These are phyloP conservation scores for Paecilomyces formosus DNA, from an alignment of 2,329 filamentous ascomycete genomes.

Conservation along the genomic window DNA sequence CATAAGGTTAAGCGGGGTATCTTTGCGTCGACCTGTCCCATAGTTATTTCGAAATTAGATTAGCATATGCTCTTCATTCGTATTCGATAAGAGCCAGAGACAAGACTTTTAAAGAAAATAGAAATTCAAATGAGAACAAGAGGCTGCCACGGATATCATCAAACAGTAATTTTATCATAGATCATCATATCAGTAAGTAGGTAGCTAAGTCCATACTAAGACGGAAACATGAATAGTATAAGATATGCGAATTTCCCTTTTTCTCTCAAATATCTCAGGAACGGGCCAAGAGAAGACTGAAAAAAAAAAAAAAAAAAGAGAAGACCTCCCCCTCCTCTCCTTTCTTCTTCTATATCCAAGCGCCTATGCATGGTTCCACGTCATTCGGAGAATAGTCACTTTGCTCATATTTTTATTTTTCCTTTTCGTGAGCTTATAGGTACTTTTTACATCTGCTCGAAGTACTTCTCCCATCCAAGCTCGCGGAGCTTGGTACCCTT, in stretches of 20 bases:
- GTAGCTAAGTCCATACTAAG: background rate
- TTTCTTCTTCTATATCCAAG: no score
- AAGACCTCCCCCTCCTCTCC: no score
- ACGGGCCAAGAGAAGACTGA: no score
- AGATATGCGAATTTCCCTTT: no score
- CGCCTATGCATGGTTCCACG: background rate
- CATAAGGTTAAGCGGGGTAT: background rate
- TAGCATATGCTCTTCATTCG: no score
- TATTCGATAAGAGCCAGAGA: no score
- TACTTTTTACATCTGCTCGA: slow-evolving; percentile 33
- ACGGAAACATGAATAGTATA: no score
- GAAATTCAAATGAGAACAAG: background rate
- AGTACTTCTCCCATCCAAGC: slow-evolving; percentile 38
- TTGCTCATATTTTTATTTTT: background rate
- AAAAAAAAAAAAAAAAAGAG: no score
- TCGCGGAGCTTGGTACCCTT: slow-evolving; percentile 37
- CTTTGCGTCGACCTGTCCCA: no score
- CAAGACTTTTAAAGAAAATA: background rate
- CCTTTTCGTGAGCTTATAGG: background rate
- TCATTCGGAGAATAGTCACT: no score
- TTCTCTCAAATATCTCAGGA: no score
- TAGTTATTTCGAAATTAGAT: no score
- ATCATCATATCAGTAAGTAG: background rate
- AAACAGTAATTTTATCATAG: background rate
- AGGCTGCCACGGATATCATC: background rate